Evolutionary conservation across 345 rosid genomes (phyloP).

Genomic region (Sisymbrium altissimum): DNA sequence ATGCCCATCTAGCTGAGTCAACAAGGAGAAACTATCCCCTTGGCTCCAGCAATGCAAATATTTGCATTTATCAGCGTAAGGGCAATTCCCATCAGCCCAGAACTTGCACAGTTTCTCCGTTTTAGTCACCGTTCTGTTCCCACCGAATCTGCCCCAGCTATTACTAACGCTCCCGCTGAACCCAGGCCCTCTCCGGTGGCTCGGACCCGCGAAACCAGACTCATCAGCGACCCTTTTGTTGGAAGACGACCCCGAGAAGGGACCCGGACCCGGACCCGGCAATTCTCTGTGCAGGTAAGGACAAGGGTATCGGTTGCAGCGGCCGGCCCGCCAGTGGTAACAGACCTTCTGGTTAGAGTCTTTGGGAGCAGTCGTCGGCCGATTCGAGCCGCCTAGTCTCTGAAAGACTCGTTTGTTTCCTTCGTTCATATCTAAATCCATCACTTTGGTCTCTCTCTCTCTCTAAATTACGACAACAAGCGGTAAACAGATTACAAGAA

Average conservation of each 20-base stretch:
- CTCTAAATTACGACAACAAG: too few relatives aligned
- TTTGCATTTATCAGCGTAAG: constrained; percentile 66
- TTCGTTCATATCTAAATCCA: constrained; percentile 74
- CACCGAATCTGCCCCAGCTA: constrained; percentile 59
- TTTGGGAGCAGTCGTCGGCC: constrained; percentile 21
- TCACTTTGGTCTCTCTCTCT: constrained; percentile 17
- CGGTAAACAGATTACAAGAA: neutral
- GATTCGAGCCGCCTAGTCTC: constrained; percentile 52
- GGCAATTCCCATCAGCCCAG: constrained; percentile 87
- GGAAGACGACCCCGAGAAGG: neutral
- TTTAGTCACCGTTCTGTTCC: constrained; percentile 46
- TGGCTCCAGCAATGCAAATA: constrained; percentile 81
- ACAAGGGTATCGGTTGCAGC: constrained; percentile 65
- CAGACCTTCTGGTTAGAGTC: constrained; percentile 67
- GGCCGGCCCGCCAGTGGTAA: constrained; percentile 86
- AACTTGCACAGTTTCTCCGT: constrained; percentile 68
- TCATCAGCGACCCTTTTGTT: constrained; percentile 67
- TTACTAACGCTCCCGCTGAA: constrained; percentile 33
- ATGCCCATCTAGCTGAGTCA: constrained; percentile 92
- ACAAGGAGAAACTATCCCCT: constrained; percentile 64
- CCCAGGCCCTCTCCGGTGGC: constrained; percentile 52
- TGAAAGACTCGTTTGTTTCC: constrained; percentile 67
- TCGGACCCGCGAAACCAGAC: constrained; percentile 55
- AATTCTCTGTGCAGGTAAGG: constrained; percentile 73
- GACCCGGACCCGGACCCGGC: constrained; percentile 32